Percentiles rank a stretch among this genome's conserved stretches.
These are phyloP conservation scores for Rosa persica DNA, from an alignment of 306 rosid species.

Conservation along the genomic window DNA sequence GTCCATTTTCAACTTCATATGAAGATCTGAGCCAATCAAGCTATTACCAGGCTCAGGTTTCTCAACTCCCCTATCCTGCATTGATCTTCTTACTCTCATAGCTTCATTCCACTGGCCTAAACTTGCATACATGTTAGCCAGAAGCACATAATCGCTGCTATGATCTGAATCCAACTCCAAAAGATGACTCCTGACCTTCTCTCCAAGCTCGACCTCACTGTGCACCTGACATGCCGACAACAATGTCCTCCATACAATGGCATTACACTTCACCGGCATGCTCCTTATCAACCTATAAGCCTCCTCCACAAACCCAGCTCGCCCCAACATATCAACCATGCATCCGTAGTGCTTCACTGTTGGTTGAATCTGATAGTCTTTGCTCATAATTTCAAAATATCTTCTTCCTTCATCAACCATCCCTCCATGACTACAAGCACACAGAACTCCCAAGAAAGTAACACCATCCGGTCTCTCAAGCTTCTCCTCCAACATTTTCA, in stretches of 20 bases:
- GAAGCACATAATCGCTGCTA: conserved; percentile 76
- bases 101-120: conserved; percentile 58
- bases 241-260: conserved; percentile 73
- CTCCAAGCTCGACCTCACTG: conserved; percentile 55
- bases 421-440: conserved; percentile 78
- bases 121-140: conserved; percentile 70
- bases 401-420: conserved; percentile 59
- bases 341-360: conserved; percentile 80
- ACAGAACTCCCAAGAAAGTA: conserved; percentile 68
- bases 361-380: conserved; percentile 51
- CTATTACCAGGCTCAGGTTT: conserved; percentile 67
- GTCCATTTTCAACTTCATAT: neutral
- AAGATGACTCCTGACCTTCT: conserved; percentile 58
- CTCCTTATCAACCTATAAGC: conserved; percentile 52
- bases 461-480: conserved; percentile 51
- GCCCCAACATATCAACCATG: conserved; percentile 74
- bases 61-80: conserved; percentile 43
- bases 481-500: conserved; percentile 45
- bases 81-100: conserved; percentile 46
- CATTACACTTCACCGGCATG: conserved; percentile 66
- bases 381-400: conserved; percentile 48
- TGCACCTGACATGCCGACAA: conserved; percentile 65
- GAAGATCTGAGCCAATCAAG: conserved; percentile 32
- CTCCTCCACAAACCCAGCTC: conserved; percentile 66
- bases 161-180: conserved; percentile 59